Conservation (phyloP, 2,329 filamentous ascomycete genomes). For the Curvularia hawaiiensis region DNA sequence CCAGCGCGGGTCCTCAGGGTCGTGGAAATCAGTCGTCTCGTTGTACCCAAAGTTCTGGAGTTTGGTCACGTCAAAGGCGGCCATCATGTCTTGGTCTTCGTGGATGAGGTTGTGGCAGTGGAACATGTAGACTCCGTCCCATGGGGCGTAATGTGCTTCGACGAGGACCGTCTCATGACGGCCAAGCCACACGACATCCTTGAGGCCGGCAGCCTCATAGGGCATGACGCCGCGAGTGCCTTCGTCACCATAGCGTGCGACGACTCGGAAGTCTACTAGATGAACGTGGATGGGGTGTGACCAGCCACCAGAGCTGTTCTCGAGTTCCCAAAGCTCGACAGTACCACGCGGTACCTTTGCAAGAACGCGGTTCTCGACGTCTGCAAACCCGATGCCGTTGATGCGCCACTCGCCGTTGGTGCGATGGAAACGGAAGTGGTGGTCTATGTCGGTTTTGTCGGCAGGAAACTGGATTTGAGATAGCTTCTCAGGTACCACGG, state of each 20-base stretch:
- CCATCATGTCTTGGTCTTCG: conserved; percentile 55
- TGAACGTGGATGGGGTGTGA: conserved; percentile 64
- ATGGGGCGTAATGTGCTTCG: conserved; percentile 41
- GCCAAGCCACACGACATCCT: conserved; percentile 63
- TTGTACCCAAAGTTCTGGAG: conserved; percentile 42
- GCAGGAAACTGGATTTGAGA: conserved; percentile 43
- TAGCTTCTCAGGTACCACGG: conserved; percentile 33
- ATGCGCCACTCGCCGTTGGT: conserved; percentile 46
- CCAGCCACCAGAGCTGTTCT: conserved; percentile 58
- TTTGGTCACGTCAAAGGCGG: conserved; percentile 50
- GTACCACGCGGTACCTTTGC: conserved; percentile 43
- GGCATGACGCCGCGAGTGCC: conserved; percentile 49
- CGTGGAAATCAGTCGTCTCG: conserved; percentile 42
- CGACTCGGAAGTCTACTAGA: conserved; percentile 63
- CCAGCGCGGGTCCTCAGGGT: conserved; percentile 35
- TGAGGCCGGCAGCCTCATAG: conserved; percentile 61
- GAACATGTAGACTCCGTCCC: conserved; percentile 59
- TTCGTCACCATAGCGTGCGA: conserved; percentile 53
- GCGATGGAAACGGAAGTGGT: conserved; percentile 41
- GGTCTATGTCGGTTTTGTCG: conserved; percentile 36
- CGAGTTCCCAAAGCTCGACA: conserved; percentile 46
- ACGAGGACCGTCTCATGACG: conserved; percentile 51
- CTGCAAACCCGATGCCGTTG: conserved; percentile 45
- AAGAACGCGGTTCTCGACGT: conserved; percentile 45
- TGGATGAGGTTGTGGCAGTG: conserved; percentile 55